These are phyloP conservation scores for Mycena albidolilacea DNA, from an alignment of 768 basidiomycete species.

Conservation along the genomic window DNA sequence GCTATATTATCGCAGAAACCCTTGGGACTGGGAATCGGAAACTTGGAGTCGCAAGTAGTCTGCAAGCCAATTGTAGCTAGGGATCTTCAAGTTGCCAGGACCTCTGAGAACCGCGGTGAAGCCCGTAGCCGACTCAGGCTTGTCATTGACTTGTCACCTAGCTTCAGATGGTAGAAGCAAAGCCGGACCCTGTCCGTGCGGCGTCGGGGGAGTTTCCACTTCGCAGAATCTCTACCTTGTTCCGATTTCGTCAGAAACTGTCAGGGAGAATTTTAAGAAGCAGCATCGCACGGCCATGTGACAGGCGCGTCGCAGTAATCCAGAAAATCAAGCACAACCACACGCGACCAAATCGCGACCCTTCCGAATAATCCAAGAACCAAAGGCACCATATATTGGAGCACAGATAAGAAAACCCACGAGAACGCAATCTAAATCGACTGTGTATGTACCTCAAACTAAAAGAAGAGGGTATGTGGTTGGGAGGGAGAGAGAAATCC, in stretches of 20 bases:
- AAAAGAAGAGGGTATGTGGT: neutral
- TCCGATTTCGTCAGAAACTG: neutral
- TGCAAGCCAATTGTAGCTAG: neutral
- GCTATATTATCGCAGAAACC: slow-evolving; percentile 7
- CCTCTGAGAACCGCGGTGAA: neutral
- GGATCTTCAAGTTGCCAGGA: neutral
- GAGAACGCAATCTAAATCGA: neutral
- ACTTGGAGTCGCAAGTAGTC: neutral
- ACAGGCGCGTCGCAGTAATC: neutral
- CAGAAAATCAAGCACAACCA: neutral
- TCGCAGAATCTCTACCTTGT: neutral
- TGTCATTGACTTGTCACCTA: neutral
- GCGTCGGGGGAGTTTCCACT: slow-evolving; percentile 10
- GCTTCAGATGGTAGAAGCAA: neutral
- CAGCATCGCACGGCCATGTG: neutral
- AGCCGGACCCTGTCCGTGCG: neutral
- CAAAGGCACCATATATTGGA: too few relatives aligned
- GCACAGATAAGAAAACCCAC: too few relatives aligned
- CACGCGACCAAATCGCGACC: neutral
- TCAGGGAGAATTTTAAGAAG: neutral
- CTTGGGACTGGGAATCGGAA: neutral
- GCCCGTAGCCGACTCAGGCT: slow-evolving; percentile 7
- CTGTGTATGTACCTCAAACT: slow-evolving; percentile 4
- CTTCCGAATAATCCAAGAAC: too few relatives aligned
- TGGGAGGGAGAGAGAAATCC: neutral